These are phyloP conservation scores for Glycine soja DNA, from an alignment of 306 rosid genomes.

Conservation along the genomic window DNA sequence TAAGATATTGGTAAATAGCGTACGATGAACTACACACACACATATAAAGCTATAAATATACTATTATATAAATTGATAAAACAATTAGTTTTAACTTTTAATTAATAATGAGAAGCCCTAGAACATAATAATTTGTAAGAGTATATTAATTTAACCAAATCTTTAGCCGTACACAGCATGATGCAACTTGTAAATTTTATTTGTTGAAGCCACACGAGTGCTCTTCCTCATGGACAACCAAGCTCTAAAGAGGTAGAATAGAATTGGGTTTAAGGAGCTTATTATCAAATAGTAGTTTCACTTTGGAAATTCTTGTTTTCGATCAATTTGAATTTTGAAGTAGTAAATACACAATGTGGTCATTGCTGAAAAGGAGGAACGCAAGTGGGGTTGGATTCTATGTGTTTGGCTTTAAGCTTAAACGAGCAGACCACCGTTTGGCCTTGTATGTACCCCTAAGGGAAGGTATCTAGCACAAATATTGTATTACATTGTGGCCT, in stretches of 20 bases:
- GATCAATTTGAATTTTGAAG: conserved; percentile 2
- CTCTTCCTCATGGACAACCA: conserved; percentile 34
- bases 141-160: conserved; percentile 1
- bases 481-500: conserved; percentile 42
- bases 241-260: conserved; percentile 31
- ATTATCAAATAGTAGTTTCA: conserved; percentile 6
- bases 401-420: conserved; percentile 45
- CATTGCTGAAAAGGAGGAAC: conserved; percentile 28
- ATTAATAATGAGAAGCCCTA: neutral
- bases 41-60: neutral
- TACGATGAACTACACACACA: too few relatives aligned
- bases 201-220: conserved; percentile 25
- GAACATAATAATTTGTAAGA: neutral
- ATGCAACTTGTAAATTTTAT: conserved; percentile 25
- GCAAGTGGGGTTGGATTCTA: conserved; percentile 42
- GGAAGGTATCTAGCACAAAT: conserved; percentile 37
- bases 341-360: conserved; percentile 24
- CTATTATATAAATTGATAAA: neutral
- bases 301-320: conserved; percentile 12
- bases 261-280: conserved; percentile 32
- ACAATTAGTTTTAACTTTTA: neutral
- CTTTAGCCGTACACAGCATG: conserved; percentile 31
- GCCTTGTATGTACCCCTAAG: neutral
- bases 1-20: neutral
- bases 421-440: conserved; percentile 32